These are phyloP conservation scores for Ogataea allantospora DNA, from an alignment of 805 yeast genomes.

Conservation along the genomic window DNA sequence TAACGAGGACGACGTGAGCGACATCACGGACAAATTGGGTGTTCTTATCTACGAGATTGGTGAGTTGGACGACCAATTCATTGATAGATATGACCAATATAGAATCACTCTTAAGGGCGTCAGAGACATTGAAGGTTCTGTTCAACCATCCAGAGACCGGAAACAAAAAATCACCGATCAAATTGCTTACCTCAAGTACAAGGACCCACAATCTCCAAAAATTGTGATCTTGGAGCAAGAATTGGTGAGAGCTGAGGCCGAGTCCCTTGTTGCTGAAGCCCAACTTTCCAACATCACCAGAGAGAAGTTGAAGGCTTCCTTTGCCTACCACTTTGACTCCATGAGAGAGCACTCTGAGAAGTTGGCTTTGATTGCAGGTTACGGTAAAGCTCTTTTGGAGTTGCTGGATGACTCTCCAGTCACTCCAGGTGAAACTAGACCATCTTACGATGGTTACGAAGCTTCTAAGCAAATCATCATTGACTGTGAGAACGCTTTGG, in stretches of 20 bases:
- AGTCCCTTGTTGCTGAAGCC: conserved; percentile 87
- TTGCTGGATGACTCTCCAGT: conserved; percentile 82
- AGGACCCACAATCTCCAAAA: conserved; percentile 82
- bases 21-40: conserved; percentile 84
- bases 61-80: conserved; percentile 83
- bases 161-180: conserved; percentile 82
- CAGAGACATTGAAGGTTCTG: conserved; percentile 82
- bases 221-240: conserved; percentile 82
- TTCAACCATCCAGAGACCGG: conserved; percentile 85
- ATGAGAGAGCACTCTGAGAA: conserved; percentile 84
- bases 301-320: conserved; percentile 82
- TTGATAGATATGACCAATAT: conserved; percentile 83
- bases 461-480: conserved; percentile 84
- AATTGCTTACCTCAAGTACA: conserved; percentile 79
- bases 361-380: conserved; percentile 81
- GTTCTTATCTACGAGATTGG: conserved; percentile 80
- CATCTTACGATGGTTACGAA: conserved; percentile 85
- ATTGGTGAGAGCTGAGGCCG: conserved; percentile 89
- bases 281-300: conserved; percentile 86
- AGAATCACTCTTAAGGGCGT: conserved; percentile 78
- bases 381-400: conserved; percentile 84
- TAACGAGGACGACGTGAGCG: conserved; percentile 82
- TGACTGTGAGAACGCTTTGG: conserved; percentile 81
- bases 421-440: conserved; percentile 90
- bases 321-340: conserved; percentile 81